These are phyloP conservation scores for Termitomyces heimii DNA, from an alignment of 768 basidiomycete species.

Conservation along the genomic window DNA sequence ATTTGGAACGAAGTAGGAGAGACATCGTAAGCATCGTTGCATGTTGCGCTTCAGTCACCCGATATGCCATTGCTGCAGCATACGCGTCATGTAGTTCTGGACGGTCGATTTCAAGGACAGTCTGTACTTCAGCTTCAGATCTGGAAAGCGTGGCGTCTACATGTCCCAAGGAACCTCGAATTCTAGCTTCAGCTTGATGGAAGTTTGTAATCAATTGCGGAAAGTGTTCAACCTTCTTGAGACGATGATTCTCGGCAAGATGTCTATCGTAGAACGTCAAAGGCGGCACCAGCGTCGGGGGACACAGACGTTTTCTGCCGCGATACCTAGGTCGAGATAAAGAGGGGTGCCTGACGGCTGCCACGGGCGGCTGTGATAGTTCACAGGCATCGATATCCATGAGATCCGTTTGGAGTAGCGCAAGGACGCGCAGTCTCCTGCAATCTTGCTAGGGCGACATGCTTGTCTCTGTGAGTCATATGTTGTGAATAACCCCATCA, in stretches of 20 bases:
- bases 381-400: not conserved
- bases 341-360: not conserved
- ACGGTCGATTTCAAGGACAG: not conserved
- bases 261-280: slow-evolving; percentile 4
- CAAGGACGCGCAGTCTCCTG: not conserved
- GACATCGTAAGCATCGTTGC: not conserved
- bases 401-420: not conserved
- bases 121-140: not conserved
- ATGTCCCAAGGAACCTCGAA: not conserved
- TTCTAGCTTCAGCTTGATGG: not conserved
- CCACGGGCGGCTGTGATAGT: not conserved
- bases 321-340: not conserved
- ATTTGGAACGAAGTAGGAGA: not conserved
- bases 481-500: not conserved
- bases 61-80: not conserved
- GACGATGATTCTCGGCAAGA: not conserved
- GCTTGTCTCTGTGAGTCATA: not conserved
- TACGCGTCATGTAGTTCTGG: not conserved
- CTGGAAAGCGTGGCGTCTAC: not conserved
- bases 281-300: not conserved
- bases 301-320: not conserved
- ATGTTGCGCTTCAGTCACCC: not conserved
- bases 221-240: not conserved
- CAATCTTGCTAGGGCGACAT: not conserved
- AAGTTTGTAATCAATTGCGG: not conserved